A percentile compares a stretch with the other conserved stretches of the same genome.
These are phyloP conservation scores for Tricholoma flavovirens DNA, from an alignment of 768 basidiomycete species.

Conservation along the genomic window DNA sequence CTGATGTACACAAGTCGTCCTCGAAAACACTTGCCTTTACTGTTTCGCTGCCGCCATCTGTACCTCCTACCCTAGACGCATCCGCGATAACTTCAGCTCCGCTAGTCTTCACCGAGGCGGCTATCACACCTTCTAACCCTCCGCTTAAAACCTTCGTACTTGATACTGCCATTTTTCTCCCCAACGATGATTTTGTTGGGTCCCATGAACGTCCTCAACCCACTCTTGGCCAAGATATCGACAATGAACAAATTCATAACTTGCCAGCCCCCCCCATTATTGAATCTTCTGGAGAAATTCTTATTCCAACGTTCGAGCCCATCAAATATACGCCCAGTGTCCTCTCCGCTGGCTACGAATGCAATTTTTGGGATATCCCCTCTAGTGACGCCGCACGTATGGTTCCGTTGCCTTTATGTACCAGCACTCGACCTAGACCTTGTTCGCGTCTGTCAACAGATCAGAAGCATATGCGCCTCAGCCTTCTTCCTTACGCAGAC, in stretches of 20 bases:
- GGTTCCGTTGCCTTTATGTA: conserved; percentile 6
- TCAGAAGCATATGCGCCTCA: conserved; percentile 3
- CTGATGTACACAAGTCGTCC: neutral
- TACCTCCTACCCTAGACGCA: neutral
- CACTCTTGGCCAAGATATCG: neutral
- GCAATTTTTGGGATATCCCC: conserved; percentile 13
- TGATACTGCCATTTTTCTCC: neutral
- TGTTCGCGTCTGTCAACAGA: neutral
- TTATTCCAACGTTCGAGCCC: neutral
- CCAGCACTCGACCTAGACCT: neutral
- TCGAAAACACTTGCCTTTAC: neutral
- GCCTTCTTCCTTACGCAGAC: conserved; percentile 15
- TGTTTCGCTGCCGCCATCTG: neutral
- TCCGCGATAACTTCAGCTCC: neutral
- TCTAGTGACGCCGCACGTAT: conserved; percentile 1
- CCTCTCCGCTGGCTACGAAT: conserved; percentile 12
- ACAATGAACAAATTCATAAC: neutral
- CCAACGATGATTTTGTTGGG: neutral
- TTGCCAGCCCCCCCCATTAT: neutral
- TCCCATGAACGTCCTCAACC: neutral
- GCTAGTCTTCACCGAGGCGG: too few relatives aligned
- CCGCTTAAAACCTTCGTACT: neutral
- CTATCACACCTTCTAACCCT: neutral
- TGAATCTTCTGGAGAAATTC: neutral
- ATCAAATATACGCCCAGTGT: conserved; percentile 9